Evolutionary conservation across 2,329 filamentous ascomycete genomes (phyloP).

Genomic region (Truncatella angustata): DNA sequence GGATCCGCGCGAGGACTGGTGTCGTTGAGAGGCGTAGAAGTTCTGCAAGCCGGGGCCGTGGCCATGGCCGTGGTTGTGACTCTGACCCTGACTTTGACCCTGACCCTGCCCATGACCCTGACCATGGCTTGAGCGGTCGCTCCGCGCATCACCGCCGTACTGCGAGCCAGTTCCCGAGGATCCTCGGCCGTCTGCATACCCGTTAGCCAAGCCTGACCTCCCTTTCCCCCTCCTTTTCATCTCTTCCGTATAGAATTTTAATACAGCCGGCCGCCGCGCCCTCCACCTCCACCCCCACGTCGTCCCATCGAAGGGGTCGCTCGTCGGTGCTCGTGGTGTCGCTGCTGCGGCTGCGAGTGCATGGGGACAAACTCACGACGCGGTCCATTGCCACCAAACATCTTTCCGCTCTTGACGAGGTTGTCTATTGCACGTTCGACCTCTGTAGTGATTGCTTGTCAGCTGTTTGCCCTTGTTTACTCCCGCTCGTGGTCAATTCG

Average conservation of each 20-base stretch:
- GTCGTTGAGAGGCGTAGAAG: slow-evolving; percentile 92
- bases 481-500: neutral
- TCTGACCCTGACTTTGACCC: too few relatives aligned
- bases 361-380: slow-evolving; percentile 79
- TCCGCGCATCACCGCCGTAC: slow-evolving; percentile 71
- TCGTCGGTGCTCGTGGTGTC: slow-evolving; percentile 40
- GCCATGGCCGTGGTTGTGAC: slow-evolving; percentile 53
- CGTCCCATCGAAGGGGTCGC: slow-evolving; percentile 24
- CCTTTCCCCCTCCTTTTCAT: slow-evolving; percentile 1
- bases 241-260: too few relatives aligned
- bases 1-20: slow-evolving; percentile 78
- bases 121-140: too few relatives aligned
- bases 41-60: slow-evolving; percentile 73
- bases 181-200: slow-evolving; percentile 65
- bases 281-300: slow-evolving; percentile 27
- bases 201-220: slow-evolving; percentile 20
- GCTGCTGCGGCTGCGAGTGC: neutral
- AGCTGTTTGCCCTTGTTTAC: slow-evolving; percentile 18
- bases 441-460: slow-evolving; percentile 55
- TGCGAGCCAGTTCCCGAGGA: slow-evolving; percentile 65
- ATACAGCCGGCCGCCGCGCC: slow-evolving; percentile 16
- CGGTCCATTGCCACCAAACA: slow-evolving; percentile 64
- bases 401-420: slow-evolving; percentile 93
- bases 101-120: too few relatives aligned
- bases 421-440: slow-evolving; percentile 96